phyloP scores from a whole-genome alignment of 306 rosid species.

The Vigna nakashimae region DNA sequence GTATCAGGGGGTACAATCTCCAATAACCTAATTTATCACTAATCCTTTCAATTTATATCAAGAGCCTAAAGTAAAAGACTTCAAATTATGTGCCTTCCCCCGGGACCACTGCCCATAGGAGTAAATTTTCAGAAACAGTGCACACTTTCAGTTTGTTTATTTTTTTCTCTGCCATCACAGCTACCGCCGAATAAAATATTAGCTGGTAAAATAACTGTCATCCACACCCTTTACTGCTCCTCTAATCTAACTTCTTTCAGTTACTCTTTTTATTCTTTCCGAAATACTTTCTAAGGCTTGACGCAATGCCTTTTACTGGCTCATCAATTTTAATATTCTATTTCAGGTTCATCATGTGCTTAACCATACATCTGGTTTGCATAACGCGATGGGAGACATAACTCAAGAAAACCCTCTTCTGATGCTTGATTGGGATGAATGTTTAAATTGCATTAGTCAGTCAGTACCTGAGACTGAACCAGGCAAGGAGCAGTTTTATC shows the following conservation, averaged over 20 bases:
- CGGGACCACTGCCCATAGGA: too few relatives aligned
- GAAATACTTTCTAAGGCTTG: background rate
- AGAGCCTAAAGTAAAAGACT: too few relatives aligned
- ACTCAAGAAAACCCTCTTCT: conserved; percentile 70
- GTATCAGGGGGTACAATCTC: too few relatives aligned
- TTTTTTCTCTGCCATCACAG: too few relatives aligned
- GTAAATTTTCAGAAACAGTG: too few relatives aligned
- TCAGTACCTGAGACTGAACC: conserved; percentile 90
- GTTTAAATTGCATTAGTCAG: conserved; percentile 66
- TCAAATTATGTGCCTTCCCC: too few relatives aligned
- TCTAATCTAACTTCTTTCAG: background rate
- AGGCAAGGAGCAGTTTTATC: conserved; percentile 89
- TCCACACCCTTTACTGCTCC: background rate
- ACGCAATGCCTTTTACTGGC: background rate
- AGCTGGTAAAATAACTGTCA: too few relatives aligned
- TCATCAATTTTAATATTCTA: background rate
- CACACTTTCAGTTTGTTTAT: too few relatives aligned
- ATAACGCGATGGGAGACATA: conserved; percentile 74
- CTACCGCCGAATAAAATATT: too few relatives aligned
- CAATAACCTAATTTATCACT: too few relatives aligned
- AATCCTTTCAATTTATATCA: too few relatives aligned
- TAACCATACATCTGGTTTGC: conserved; percentile 97
- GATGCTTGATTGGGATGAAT: conserved; percentile 86
- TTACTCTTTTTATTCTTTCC: background rate
- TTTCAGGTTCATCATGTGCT: conserved; percentile 95